phyloP scores from a whole-genome alignment of 495 filamentous ascomycete species.

The Podospora anserina region DNA sequence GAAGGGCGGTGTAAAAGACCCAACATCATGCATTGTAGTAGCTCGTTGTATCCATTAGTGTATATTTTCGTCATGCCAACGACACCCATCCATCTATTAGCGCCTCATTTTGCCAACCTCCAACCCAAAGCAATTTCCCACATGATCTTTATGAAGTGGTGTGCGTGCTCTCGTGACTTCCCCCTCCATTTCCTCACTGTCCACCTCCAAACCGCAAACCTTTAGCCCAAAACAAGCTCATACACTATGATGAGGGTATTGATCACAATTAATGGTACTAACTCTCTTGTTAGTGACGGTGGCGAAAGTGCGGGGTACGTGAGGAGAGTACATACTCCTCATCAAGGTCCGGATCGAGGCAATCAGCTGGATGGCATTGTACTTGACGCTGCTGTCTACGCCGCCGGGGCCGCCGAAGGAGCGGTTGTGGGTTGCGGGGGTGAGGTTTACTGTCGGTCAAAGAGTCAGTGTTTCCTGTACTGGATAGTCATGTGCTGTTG shows the following conservation, averaged over 20 bases:
- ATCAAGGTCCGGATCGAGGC: slow-evolving; percentile 87
- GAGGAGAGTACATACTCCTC: slow-evolving; percentile 67
- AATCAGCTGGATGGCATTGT: slow-evolving; percentile 82
- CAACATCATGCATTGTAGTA: neutral
- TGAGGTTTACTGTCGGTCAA: slow-evolving; percentile 69
- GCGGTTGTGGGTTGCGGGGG: slow-evolving; percentile 59
- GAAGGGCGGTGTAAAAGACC: too few relatives aligned
- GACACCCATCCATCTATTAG: neutral
- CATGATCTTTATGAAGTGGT: too few relatives aligned
- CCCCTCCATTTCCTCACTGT: too few relatives aligned
- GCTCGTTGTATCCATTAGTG: neutral
- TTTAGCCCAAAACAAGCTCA: slow-evolving; percentile 81
- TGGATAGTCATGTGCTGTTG: too few relatives aligned
- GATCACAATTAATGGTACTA: slow-evolving; percentile 90
- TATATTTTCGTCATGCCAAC: neutral
- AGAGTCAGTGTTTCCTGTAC: too few relatives aligned
- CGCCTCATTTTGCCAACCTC: neutral
- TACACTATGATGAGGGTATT: slow-evolving; percentile 90
- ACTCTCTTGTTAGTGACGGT: neutral
- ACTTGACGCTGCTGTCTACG: slow-evolving; percentile 77
- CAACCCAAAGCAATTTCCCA: neutral
- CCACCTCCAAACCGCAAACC: too few relatives aligned
- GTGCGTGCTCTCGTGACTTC: too few relatives aligned
- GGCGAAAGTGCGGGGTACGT: too few relatives aligned
- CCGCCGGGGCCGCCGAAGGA: slow-evolving; percentile 60